phyloP scores from a whole-genome alignment of 179 eudicot genomes.

The Gypsophila paniculata region DNA sequence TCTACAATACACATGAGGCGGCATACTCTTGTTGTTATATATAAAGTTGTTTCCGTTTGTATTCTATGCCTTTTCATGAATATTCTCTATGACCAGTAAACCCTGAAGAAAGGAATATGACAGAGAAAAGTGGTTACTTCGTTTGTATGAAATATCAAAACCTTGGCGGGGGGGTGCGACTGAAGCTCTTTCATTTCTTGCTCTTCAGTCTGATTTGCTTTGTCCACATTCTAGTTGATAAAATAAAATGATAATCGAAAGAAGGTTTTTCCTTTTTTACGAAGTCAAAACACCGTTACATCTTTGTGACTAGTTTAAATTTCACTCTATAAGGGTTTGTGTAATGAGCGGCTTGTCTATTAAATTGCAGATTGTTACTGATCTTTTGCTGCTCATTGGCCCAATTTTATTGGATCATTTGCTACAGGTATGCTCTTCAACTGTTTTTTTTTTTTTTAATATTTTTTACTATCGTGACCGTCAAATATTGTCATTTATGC shows the following conservation, averaged over 20 bases:
- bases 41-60: neutral
- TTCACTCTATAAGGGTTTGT: too few relatives aligned
- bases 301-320: neutral
- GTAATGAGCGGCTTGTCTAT: neutral
- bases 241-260: neutral
- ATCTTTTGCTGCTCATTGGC: conserved; percentile 63
- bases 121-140: neutral
- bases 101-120: neutral
- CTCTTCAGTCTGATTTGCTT: neutral
- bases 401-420: conserved; percentile 55
- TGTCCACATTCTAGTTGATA: neutral
- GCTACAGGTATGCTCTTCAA: conserved; percentile 39
- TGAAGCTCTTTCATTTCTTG: conserved; percentile 1
- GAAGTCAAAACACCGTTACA: neutral
- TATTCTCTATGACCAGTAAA: neutral
- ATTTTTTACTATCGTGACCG: neutral
- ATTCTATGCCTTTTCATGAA: neutral
- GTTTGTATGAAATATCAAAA: neutral
- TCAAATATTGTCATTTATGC: neutral
- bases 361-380: conserved; percentile 51
- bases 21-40: too few relatives aligned
- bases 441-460: neutral
- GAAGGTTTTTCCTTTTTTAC: neutral
- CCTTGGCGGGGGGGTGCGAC: neutral
- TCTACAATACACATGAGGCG: too few relatives aligned